phyloP scores from a whole-genome alignment of 768 basidiomycete genomes.

The Lactifluus rugatus region DNA sequence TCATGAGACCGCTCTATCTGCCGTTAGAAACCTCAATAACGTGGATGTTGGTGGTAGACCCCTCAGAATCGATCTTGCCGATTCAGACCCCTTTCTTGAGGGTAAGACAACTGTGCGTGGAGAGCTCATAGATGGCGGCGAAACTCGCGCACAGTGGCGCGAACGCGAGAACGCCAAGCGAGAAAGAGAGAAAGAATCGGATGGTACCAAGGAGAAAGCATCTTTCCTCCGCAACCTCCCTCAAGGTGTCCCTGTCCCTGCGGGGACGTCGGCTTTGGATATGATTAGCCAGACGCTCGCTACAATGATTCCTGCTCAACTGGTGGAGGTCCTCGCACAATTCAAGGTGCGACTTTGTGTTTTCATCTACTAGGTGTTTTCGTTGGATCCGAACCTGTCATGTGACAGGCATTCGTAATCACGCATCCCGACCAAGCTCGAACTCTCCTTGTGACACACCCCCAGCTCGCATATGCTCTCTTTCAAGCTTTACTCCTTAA shows the following conservation, averaged over 20 bases:
- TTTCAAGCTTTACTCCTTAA: constrained; percentile 91
- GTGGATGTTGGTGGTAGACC: constrained; percentile 87
- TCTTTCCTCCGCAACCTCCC: constrained; percentile 63
- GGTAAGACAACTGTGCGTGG: constrained; percentile 83
- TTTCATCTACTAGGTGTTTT: neutral
- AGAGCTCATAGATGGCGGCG: constrained; percentile 65
- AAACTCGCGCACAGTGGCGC: constrained; percentile 45
- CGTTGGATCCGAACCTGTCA: neutral
- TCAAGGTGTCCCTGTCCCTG: constrained; percentile 61
- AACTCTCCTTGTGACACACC: constrained; percentile 67
- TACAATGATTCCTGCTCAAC: constrained; percentile 68
- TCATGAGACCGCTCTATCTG: constrained; percentile 91
- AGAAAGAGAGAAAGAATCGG: constrained; percentile 2
- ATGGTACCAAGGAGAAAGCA: constrained; percentile 29
- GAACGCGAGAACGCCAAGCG: constrained; percentile 31
- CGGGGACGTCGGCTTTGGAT: constrained; percentile 66
- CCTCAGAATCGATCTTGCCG: constrained; percentile 88
- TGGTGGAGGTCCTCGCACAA: constrained; percentile 92
- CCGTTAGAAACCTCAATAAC: constrained; percentile 92
- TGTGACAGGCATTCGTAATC: constrained; percentile 74
- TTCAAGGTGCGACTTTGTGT: constrained; percentile 69
- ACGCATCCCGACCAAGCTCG: constrained; percentile 87
- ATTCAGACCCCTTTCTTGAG: constrained; percentile 87
- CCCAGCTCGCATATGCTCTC: constrained; percentile 91
- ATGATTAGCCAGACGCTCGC: constrained; percentile 81